phyloP scores from a whole-genome alignment of 306 rosid species.

The Potentilla sterilis region DNA sequence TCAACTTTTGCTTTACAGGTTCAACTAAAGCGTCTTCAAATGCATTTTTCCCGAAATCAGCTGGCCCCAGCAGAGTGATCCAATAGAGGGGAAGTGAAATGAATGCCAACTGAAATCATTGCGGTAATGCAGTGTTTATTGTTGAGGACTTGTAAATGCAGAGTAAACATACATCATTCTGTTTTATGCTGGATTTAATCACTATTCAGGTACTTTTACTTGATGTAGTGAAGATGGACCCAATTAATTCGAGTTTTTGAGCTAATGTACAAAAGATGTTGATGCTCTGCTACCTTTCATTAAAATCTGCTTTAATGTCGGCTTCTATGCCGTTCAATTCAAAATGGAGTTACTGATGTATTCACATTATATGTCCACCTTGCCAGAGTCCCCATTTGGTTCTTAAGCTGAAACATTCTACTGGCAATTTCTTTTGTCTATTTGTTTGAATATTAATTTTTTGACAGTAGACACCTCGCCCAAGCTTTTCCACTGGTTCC shows the following conservation, averaged over 20 bases:
- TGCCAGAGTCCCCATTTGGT: not conserved
- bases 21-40: not conserved
- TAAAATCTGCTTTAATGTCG: not conserved
- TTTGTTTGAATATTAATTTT: too few species aligned
- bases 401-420: too few species aligned
- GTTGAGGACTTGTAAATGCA: not conserved
- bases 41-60: constrained; percentile 10
- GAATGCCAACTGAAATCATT: not conserved
- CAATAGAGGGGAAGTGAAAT: not conserved
- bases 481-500: too few species aligned
- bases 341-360: not conserved
- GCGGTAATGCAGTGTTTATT: not conserved
- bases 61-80: not conserved
- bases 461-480: too few species aligned
- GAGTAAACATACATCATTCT: not conserved
- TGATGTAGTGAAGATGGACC: not conserved
- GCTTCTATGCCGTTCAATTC: not conserved
- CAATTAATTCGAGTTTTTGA: not conserved
- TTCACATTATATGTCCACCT: not conserved
- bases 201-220: not conserved
- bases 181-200: not conserved
- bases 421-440: too few species aligned
- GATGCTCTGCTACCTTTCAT: not conserved
- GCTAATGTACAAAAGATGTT: not conserved
- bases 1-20: constrained; percentile 4